These are phyloP conservation scores for Hypomontagnella monticulosa DNA, from an alignment of 495 filamentous ascomycete genomes.

Conservation along the genomic window DNA sequence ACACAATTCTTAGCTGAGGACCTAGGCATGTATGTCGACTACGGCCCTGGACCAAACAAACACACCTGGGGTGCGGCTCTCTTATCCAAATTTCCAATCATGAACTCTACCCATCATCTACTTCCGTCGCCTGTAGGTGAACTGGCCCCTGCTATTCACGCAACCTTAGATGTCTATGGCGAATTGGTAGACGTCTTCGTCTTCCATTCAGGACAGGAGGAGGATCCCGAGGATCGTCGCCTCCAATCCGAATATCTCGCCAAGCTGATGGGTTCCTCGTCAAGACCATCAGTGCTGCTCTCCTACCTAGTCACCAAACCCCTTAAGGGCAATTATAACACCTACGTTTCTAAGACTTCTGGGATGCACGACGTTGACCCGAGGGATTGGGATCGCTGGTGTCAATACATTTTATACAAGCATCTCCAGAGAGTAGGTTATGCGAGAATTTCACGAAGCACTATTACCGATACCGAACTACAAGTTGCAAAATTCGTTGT, in stretches of 20 bases:
- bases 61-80: conserved; percentile 97
- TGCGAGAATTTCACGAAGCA: conserved; percentile 85
- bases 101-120: conserved; percentile 96
- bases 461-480: conserved; percentile 97
- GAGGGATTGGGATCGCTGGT: conserved; percentile 97
- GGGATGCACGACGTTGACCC: conserved; percentile 97
- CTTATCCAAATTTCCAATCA: conserved; percentile 95
- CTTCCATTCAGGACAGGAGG: conserved; percentile 99
- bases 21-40: conserved; percentile 97
- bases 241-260: conserved; percentile 89
- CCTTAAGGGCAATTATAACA: conserved; percentile 94
- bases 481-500: conserved; percentile 97
- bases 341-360: conserved; percentile 84
- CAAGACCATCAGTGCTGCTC: conserved; percentile 84
- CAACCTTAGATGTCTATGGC: conserved; percentile 92
- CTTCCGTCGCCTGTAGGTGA: conserved; percentile 94
- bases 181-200: conserved; percentile 92
- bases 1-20: conserved; percentile 97
- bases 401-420: conserved; percentile 98
- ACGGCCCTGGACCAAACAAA: conserved; percentile 97
- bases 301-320: conserved; percentile 94
- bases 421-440: conserved; percentile 86
- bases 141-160: conserved; percentile 94
- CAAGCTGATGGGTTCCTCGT: conserved; percentile 83
- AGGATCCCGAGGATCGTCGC: conserved; percentile 92